Evolutionary conservation across 2,329 filamentous ascomycete species (phyloP).

Genomic region (Gnomoniopsis smithogilvyi): DNA sequence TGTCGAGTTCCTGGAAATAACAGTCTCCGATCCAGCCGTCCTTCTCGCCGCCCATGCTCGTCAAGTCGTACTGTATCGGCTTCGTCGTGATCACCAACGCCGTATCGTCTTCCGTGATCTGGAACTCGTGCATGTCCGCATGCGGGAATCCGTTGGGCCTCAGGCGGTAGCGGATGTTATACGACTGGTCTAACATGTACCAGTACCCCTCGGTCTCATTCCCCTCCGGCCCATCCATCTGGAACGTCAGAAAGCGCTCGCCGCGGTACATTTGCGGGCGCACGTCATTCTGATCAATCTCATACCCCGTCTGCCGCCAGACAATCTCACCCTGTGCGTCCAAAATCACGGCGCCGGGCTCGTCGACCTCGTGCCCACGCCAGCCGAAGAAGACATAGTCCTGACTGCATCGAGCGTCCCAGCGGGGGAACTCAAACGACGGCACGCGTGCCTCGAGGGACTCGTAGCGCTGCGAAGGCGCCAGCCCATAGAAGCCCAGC

Average conservation of each 20-base stretch:
- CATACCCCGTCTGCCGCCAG: conserved; percentile 21
- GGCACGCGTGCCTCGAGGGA: conserved; percentile 18
- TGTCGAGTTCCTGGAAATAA: conserved; percentile 37
- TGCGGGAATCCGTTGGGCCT: conserved; percentile 26
- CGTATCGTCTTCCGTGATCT: conserved; percentile 37
- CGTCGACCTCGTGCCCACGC: conserved; percentile 17
- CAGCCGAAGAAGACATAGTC: conserved; percentile 18
- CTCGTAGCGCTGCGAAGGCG: conserved; percentile 12
- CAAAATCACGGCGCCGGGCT: conserved; percentile 24
- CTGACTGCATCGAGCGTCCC: conserved; percentile 19
- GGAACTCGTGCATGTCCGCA: conserved; percentile 40
- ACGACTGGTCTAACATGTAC: conserved; percentile 18
- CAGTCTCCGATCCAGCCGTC: conserved; percentile 31
- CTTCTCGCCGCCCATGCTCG: conserved; percentile 28
- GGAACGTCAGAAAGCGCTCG: conserved; percentile 32
- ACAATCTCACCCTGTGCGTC: conserved; percentile 24
- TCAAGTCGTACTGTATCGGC: conserved; percentile 28
- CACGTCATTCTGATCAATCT: conserved; percentile 17
- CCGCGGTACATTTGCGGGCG: conserved; percentile 30
- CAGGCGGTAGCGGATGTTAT: conserved; percentile 10
- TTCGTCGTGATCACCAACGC: conserved; percentile 41
- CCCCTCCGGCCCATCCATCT: conserved; percentile 21
- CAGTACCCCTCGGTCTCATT: conserved; percentile 12
- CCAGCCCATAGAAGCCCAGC: conserved; percentile 12
- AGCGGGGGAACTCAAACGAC: conserved; percentile 17